These are phyloP conservation scores for Tulasnella sp. DNA, from an alignment of 768 basidiomycete species.

Conservation along the genomic window DNA sequence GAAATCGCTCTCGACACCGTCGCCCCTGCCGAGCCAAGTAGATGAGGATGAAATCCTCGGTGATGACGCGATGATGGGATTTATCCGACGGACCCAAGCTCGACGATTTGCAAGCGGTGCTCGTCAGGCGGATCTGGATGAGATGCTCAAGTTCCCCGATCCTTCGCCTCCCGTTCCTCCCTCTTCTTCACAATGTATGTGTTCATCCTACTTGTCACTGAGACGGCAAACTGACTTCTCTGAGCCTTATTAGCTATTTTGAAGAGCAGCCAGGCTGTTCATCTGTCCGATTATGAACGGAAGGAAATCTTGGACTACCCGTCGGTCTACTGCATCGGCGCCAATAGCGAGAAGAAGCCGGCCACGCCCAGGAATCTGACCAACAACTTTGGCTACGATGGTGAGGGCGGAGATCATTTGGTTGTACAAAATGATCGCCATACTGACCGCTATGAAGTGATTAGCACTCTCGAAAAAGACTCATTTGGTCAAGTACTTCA, in stretches of 20 bases:
- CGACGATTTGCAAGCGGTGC: slow-evolving; percentile 77
- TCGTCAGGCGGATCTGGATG: slow-evolving; percentile 77
- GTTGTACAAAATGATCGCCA: slow-evolving; percentile 86
- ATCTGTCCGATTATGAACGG: slow-evolving; percentile 77
- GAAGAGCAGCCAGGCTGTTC: slow-evolving; percentile 50
- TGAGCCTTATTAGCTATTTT: slow-evolving; percentile 43
- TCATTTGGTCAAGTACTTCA: slow-evolving; percentile 96
- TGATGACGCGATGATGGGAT: slow-evolving; percentile 95
- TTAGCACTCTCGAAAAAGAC: slow-evolving; percentile 90
- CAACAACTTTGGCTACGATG: slow-evolving; percentile 94
- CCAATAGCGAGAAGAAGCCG: slow-evolving; percentile 69
- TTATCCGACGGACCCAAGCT: slow-evolving; percentile 79
- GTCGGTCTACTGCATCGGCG: slow-evolving; percentile 71
- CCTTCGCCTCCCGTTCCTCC: slow-evolving; percentile 61
- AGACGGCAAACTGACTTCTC: slow-evolving; percentile 6
- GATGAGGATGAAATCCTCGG: slow-evolving; percentile 83
- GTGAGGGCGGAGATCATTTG: slow-evolving; percentile 94
- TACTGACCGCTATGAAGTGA: slow-evolving; percentile 90
- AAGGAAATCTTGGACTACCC: slow-evolving; percentile 86
- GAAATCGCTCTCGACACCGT: slow-evolving; percentile 72
- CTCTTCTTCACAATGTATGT: slow-evolving; percentile 56
- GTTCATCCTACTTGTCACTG: neutral
- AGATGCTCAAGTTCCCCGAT: slow-evolving; percentile 85
- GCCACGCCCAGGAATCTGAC: slow-evolving; percentile 58
- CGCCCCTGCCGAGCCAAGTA: slow-evolving; percentile 61